Evolutionary conservation across 805 yeast species (phyloP), one percentile per base, ranked within the genome.

Genomic region (Teunomyces stri): DNA sequence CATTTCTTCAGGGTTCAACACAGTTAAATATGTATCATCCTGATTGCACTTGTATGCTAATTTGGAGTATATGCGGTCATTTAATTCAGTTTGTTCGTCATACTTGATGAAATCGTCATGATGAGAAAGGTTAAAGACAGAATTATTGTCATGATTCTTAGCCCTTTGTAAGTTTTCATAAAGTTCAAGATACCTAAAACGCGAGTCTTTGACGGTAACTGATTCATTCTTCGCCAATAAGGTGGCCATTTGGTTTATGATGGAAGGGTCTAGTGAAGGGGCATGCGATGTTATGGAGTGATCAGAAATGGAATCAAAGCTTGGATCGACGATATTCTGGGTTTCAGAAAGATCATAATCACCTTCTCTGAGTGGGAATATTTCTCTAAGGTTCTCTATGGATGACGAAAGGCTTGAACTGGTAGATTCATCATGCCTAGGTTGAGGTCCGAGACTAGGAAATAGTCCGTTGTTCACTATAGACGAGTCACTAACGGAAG

Each of bases 41-140:
- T 46, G 37, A 49, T 48, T 39, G 22, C 43, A 18, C 28, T 47
- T 44, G 22, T 31, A 34, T 12, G 49, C 49, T 11, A 43, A 13
- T 46, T 57, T 56, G 4, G 57, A 51, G 29, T 58, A 59, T 34
- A 70, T 68, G 21, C 44, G 42, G 42, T 72, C 70, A 48, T 70
- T 65, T 27, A 71, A 46, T 42, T 66, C 68, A 20, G 70, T 62
- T 54, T 65, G 64, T 45, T 62, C 63, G 10, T 68, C 59, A 47
- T 64, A 72, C 36, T 54, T 59, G 36, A 51, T 53, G 52, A 61
- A 72, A 48, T 72, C 78, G 50, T 68, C 70, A 15, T 71, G 51
- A 5, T 56, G 45, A 1, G 70, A 59, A 13, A 70, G 53, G 6
- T 57, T 58, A 46, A 70, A 68, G 4, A 66, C 55, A 0, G 72